Evolutionary conservation across 139 green algal genomes (phyloP).

Genomic region (Chlamydomonas urium): DNA sequence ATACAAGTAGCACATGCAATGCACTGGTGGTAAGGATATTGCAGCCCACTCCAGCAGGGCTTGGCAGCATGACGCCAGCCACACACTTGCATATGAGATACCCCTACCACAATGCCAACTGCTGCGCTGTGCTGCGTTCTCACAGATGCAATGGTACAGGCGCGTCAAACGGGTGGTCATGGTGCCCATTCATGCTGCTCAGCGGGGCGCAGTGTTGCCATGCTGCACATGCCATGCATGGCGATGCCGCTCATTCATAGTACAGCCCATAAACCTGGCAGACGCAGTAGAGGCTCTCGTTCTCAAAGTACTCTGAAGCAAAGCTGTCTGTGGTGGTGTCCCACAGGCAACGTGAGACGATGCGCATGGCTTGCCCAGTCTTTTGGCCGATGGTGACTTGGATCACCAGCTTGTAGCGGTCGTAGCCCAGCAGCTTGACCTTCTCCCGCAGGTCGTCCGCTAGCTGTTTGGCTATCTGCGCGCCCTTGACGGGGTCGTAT

Average conservation of each 20-base stretch:
- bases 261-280: slow-evolving; percentile 78
- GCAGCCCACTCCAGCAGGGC: too few species aligned
- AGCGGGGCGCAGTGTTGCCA: too few species aligned
- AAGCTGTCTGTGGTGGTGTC: slow-evolving; percentile 71
- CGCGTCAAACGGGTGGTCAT: too few species aligned
- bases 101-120: too few species aligned
- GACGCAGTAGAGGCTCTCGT: slow-evolving; percentile 75
- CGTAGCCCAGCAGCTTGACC: slow-evolving; percentile 80
- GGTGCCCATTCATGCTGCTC: too few species aligned
- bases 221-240: too few species aligned
- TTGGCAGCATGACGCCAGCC: too few species aligned
- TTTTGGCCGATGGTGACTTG: slow-evolving; percentile 79
- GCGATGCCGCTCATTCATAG: slow-evolving; percentile 64
- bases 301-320: slow-evolving; percentile 70
- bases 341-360: slow-evolving; percentile 83
- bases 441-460: slow-evolving; percentile 62
- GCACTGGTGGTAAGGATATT: too few species aligned
- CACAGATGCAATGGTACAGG: too few species aligned
- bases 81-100: too few species aligned
- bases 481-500: slow-evolving; percentile 82
- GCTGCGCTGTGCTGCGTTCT: too few species aligned
- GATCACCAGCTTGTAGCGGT: slow-evolving; percentile 80
- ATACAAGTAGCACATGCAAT: too few species aligned
- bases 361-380: slow-evolving; percentile 71
- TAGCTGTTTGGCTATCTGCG: slow-evolving; percentile 72